Conservation (phyloP, 2,329 filamentous ascomycete species). For the Beauveria sp. region DNA sequence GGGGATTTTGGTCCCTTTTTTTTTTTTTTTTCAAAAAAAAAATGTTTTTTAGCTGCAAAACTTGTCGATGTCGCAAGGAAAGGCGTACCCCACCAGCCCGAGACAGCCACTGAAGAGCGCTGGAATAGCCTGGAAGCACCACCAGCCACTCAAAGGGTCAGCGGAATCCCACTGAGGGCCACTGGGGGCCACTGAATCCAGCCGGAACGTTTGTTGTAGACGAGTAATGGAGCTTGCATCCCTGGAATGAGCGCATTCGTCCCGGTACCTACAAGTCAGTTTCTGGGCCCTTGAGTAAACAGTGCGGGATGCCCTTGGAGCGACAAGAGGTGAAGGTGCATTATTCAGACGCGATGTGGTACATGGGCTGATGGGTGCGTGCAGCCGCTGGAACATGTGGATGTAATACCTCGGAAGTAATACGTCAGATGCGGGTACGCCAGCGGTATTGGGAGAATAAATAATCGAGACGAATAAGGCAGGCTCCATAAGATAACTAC, state of each 20-base stretch:
- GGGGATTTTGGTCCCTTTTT: not conserved
- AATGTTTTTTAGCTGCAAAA: not conserved
- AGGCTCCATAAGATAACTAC: too few relatives aligned
- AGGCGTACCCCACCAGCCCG: not conserved
- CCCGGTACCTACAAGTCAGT: not conserved
- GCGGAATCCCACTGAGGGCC: not conserved
- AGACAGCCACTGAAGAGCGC: not conserved
- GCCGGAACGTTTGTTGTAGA: not conserved
- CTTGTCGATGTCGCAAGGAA: not conserved
- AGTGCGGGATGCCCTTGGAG: not conserved
- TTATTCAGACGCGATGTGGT: not conserved
- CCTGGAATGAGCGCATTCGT: not conserved
- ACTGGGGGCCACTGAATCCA: not conserved
- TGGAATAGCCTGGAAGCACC: not conserved
- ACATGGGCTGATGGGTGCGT: not conserved
- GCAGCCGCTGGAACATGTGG: not conserved
- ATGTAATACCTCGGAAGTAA: not conserved
- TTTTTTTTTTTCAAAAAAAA: not conserved
- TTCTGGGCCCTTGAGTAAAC: not conserved
- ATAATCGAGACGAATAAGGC: too few relatives aligned
- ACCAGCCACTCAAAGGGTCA: too few relatives aligned
- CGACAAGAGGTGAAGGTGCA: not conserved
- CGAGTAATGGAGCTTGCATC: not conserved
- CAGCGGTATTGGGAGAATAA: not conserved
- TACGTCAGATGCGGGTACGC: conserved; percentile 2